Evolutionary conservation across 257 asterid genomes (phyloP).

Genomic region (Solanum chilense): DNA sequence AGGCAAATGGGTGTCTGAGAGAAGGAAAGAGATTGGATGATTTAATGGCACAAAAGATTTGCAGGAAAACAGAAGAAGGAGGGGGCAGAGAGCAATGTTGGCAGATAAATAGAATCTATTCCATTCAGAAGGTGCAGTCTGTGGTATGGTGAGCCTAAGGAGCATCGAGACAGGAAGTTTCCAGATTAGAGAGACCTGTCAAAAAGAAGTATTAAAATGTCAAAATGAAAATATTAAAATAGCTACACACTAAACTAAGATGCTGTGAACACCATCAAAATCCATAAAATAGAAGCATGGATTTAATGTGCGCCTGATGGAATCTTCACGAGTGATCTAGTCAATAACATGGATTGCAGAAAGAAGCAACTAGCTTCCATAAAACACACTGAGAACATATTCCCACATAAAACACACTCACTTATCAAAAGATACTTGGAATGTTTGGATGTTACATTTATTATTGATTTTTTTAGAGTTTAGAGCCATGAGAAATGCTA

Average conservation of each 20-base stretch:
- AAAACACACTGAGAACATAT: background rate
- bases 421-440: background rate
- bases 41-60: constrained; percentile 62
- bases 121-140: constrained; percentile 68
- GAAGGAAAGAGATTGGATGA: constrained; percentile 70
- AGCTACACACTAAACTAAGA: background rate
- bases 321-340: background rate
- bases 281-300: background rate
- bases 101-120: constrained; percentile 80
- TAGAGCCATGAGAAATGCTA: background rate
- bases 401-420: background rate
- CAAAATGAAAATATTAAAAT: background rate
- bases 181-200: constrained; percentile 67
- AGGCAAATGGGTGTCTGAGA: constrained; percentile 54
- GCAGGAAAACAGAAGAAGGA: constrained; percentile 69
- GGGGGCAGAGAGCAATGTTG: constrained; percentile 73
- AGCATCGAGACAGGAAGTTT: constrained; percentile 66
- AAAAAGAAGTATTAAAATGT: constrained; percentile 5
- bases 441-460: background rate
- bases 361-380: background rate
- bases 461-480: background rate
- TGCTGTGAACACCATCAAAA: background rate
- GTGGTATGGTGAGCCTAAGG: constrained; percentile 81
- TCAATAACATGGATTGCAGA: background rate
- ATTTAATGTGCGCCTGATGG: background rate